Conservation (phyloP, 2,329 filamentous ascomycete species). For the Lasiodiplodia theobromae region DNA sequence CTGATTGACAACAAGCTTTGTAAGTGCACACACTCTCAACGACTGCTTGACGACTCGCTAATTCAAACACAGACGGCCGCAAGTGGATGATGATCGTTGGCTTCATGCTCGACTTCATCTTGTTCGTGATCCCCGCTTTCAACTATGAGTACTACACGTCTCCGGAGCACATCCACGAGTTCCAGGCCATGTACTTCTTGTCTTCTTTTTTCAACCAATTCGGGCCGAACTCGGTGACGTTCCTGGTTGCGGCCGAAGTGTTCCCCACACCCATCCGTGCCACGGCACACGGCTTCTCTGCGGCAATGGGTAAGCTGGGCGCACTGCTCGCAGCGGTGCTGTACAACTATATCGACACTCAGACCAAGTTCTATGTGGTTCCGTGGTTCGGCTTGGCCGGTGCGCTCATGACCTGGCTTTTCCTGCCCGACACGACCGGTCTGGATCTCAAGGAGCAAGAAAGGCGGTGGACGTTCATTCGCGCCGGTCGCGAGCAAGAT, state of each 20-base stretch:
- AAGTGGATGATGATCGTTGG: constrained; percentile 97
- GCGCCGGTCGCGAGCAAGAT: constrained; percentile 75
- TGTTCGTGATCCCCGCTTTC: constrained; percentile 92
- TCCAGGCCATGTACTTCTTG: constrained; percentile 98
- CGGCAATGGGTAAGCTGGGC: constrained; percentile 86
- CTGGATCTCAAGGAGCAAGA: constrained; percentile 98
- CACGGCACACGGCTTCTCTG: constrained; percentile 93
- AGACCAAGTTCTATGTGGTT: constrained; percentile 88
- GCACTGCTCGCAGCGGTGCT: constrained; percentile 86
- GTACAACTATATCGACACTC: constrained; percentile 91
- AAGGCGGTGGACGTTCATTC: constrained; percentile 88
- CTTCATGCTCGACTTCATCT: constrained; percentile 90
- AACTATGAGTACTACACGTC: constrained; percentile 83
- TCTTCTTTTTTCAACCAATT: constrained; percentile 99
- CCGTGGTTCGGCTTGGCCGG: constrained; percentile 94
- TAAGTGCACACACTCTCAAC: constrained; percentile 22
- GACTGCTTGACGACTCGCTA: not conserved
- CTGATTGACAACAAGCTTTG: constrained; percentile 94
- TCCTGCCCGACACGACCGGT: constrained; percentile 95
- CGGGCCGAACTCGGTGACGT: constrained; percentile 93
- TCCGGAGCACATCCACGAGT: constrained; percentile 75
- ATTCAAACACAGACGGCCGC: constrained; percentile 66
- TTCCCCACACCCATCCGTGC: constrained; percentile 94
- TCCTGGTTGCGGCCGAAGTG: constrained; percentile 95
- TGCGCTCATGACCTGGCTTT: constrained; percentile 81